Evolutionary conservation across 768 basidiomycete genomes (phyloP).

Genomic region (Russula sp.): DNA sequence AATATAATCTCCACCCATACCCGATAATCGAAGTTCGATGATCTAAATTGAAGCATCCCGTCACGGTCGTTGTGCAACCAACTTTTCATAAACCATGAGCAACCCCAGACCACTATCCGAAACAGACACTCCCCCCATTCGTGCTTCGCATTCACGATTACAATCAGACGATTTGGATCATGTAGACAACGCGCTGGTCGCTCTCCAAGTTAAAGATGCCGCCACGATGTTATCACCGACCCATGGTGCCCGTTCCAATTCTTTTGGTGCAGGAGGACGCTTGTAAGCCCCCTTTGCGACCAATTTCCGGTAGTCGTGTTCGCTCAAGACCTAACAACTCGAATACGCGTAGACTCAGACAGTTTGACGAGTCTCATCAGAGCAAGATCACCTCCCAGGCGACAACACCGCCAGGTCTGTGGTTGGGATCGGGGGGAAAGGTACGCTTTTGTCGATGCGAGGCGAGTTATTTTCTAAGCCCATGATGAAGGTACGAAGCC

Average conservation of each 20-base stretch:
- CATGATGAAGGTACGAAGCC: conserved; percentile 76
- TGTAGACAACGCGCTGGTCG: conserved; percentile 12
- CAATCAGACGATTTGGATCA: conserved; percentile 15
- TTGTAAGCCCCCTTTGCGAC: conserved; percentile 46
- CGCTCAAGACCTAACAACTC: background rate
- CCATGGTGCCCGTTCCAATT: conserved; percentile 10
- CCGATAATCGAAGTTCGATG: too few relatives aligned
- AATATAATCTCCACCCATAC: too few relatives aligned
- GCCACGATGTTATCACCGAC: background rate
- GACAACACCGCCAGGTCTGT: conserved; percentile 75
- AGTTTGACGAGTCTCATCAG: conserved; percentile 71
- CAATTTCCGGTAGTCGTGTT: conserved; percentile 1
- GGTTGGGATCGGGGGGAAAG: conserved; percentile 87
- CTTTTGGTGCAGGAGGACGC: conserved; percentile 74
- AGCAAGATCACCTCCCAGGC: conserved; percentile 71
- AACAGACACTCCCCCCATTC: conserved; percentile 5
- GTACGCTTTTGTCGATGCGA: conserved; percentile 39
- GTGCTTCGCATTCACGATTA: conserved; percentile 2
- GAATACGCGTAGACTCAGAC: conserved; percentile 56
- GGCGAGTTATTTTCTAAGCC: background rate
- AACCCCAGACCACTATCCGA: background rate
- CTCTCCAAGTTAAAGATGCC: conserved; percentile 14
- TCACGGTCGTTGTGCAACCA: background rate
- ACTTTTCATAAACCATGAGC: too few relatives aligned
- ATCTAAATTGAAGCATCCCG: background rate